phyloP scores from a whole-genome alignment of 2,329 filamentous ascomycete species.

The Tolypocladium cylindrosporum region DNA sequence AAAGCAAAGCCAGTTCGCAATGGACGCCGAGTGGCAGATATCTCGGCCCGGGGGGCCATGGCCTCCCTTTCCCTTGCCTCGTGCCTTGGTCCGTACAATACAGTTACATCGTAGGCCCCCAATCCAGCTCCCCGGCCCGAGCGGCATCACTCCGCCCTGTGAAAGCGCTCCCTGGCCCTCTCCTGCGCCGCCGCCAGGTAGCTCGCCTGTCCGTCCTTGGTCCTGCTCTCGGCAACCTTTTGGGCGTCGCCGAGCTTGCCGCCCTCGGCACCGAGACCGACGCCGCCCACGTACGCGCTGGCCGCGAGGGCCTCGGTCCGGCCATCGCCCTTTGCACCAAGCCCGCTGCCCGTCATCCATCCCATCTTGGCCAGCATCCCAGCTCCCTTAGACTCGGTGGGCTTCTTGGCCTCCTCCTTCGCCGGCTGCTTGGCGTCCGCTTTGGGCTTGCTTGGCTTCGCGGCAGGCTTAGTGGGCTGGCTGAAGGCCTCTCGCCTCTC shows the following conservation, averaged over 20 bases:
- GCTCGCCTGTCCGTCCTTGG: constrained; percentile 47
- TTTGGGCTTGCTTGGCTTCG: constrained; percentile 25
- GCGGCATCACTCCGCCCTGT: constrained; percentile 31
- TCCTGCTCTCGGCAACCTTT: constrained; percentile 52
- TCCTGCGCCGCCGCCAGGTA: constrained; percentile 58
- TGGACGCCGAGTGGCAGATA: background rate
- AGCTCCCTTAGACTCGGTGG: constrained; percentile 46
- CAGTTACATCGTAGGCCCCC: background rate
- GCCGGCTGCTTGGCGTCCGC: constrained; percentile 11
- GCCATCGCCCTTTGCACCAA: constrained; percentile 54
- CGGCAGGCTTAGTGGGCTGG: constrained; percentile 44
- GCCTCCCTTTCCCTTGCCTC: too few relatives aligned
- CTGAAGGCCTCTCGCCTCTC: constrained; percentile 54
- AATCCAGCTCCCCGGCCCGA: background rate
- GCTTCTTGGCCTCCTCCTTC: constrained; percentile 10
- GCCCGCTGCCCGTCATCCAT: constrained; percentile 54
- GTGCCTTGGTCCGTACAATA: background rate
- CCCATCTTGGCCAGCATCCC: constrained; percentile 65
- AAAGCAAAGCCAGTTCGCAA: background rate
- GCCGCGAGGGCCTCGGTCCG: constrained; percentile 54
- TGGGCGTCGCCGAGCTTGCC: constrained; percentile 60
- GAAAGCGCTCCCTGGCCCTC: constrained; percentile 56
- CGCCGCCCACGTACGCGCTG: constrained; percentile 56
- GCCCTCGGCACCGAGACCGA: constrained; percentile 59
- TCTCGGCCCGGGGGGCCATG: background rate